Conservation (phyloP, 2,329 filamentous ascomycete species). For the Aspergillus hortae region DNA sequence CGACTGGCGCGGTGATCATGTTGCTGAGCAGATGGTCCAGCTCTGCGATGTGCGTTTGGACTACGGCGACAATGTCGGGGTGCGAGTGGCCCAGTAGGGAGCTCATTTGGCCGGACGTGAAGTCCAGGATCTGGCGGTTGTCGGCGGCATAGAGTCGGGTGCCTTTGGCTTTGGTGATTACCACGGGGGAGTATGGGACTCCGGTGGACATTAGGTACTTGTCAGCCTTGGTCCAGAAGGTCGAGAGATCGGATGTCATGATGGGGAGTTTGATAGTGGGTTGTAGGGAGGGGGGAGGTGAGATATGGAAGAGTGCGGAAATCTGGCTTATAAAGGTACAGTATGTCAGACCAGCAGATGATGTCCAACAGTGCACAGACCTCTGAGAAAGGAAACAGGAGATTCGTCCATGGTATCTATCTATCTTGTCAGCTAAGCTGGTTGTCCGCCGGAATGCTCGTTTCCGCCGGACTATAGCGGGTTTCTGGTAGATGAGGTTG, state of each 20-base stretch:
- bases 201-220: slow-evolving; percentile 45
- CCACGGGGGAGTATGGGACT: slow-evolving; percentile 34
- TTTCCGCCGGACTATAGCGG: too few relatives aligned
- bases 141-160: slow-evolving; percentile 45
- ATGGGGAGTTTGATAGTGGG: background rate
- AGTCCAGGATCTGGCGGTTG: slow-evolving; percentile 52
- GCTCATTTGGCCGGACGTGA: slow-evolving; percentile 60
- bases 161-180: slow-evolving; percentile 47
- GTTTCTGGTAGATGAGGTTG: too few relatives aligned
- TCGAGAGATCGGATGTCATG: background rate
- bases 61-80: slow-evolving; percentile 55
- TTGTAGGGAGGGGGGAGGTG: too few relatives aligned
- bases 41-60: slow-evolving; percentile 46
- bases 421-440: too few relatives aligned
- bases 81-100: slow-evolving; percentile 58
- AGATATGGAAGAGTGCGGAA: too few relatives aligned
- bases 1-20: slow-evolving; percentile 57
- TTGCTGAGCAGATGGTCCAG: slow-evolving; percentile 59
- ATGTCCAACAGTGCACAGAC: too few relatives aligned
- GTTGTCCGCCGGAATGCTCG: too few relatives aligned
- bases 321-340: too few relatives aligned
- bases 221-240: slow-evolving; percentile 35
- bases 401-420: too few relatives aligned
- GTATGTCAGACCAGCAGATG: too few relatives aligned
- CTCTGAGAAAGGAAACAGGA: too few relatives aligned